A percentile compares a stretch with the other conserved stretches of the same genome.
phyloP scores from a whole-genome alignment of 768 basidiomycete genomes.

The Podaxis sp. region DNA sequence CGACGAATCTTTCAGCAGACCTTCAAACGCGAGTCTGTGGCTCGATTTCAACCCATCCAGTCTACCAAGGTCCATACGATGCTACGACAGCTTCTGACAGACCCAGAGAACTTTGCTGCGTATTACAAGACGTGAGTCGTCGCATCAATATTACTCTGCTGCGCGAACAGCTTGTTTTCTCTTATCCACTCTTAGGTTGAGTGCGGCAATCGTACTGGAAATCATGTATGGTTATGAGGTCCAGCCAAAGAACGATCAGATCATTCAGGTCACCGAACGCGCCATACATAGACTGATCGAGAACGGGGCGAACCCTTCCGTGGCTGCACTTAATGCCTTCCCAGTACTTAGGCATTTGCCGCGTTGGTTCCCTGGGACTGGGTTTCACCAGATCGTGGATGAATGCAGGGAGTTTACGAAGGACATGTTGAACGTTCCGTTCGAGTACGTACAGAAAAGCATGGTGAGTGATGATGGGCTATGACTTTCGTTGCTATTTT shows the following conservation, averaged over 20 bases:
- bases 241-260: constrained; percentile 18
- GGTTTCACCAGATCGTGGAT: constrained; percentile 18
- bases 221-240: constrained; percentile 30
- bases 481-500: neutral
- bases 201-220: neutral
- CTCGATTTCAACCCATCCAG: neutral
- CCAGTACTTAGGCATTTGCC: constrained; percentile 24
- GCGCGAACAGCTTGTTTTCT: neutral
- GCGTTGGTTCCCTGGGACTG: constrained; percentile 28
- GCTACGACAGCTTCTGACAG: neutral
- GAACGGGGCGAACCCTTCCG: constrained; percentile 18
- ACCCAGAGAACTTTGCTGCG: constrained; percentile 2
- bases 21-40: neutral
- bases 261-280: constrained; percentile 18
- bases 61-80: constrained; percentile 1
- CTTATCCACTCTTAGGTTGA: neutral
- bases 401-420: constrained; percentile 12
- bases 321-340: constrained; percentile 20
- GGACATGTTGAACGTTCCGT: constrained; percentile 18
- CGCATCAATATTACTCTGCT: neutral
- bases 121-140: constrained; percentile 2
- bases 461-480: constrained; percentile 15
- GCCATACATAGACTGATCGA: constrained; percentile 15
- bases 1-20: neutral
- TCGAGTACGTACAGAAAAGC: constrained; percentile 16